phyloP scores from a whole-genome alignment of 257 asterid species.

The Ocimum tenuiflorum region DNA sequence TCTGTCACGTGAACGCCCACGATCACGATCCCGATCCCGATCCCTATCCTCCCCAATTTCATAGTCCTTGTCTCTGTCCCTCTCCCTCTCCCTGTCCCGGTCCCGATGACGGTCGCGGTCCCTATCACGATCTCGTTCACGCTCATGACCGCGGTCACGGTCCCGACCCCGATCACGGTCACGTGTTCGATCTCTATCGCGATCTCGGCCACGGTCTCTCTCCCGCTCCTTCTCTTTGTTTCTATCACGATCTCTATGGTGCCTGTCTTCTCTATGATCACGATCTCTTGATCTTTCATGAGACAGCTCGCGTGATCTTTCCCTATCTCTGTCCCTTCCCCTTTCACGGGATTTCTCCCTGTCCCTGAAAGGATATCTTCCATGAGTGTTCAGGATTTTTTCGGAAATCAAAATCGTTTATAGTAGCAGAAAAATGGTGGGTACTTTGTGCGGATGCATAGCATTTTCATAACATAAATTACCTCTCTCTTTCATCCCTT shows the following conservation, averaged over 20 bases:
- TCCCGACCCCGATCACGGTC: constrained; percentile 51
- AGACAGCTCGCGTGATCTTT: constrained; percentile 68
- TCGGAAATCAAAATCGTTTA: background rate
- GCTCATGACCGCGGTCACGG: constrained; percentile 39
- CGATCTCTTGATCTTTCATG: constrained; percentile 77
- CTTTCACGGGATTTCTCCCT: constrained; percentile 89
- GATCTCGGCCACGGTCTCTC: constrained; percentile 52
- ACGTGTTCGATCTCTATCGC: constrained; percentile 48
- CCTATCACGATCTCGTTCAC: constrained; percentile 30
- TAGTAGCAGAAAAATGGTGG: background rate
- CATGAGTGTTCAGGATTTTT: background rate
- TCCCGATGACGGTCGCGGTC: constrained; percentile 40
- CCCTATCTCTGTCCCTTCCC: constrained; percentile 61
- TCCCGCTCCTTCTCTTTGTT: constrained; percentile 60
- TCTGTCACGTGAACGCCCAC: constrained; percentile 46
- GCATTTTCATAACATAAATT: background rate
- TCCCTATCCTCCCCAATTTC: constrained; percentile 41
- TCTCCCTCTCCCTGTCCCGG: constrained; percentile 56
- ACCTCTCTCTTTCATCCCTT: constrained; percentile 72
- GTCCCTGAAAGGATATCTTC: constrained; percentile 33
- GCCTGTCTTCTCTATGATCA: constrained; percentile 76
- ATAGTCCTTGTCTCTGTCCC: constrained; percentile 38
- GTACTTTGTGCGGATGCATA: background rate
- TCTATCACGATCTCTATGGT: constrained; percentile 83
- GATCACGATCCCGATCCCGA: constrained; percentile 53